Base-by-base conservation (phyloP, 1,139 yeast species). In the Pichia sp. region DNA sequence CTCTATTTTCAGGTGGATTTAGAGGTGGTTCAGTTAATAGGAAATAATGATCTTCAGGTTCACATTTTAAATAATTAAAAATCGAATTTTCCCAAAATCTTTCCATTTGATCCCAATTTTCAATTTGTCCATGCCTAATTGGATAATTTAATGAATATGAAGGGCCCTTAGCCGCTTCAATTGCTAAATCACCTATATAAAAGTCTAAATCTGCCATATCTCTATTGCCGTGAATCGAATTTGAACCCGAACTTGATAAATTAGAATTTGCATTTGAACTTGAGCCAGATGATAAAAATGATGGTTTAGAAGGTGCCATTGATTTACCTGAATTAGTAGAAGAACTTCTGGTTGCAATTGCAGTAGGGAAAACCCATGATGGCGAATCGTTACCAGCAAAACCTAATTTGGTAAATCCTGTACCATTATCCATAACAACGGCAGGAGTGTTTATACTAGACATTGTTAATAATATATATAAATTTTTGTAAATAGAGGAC, bases 51-150 rank as follows among this genome's bases (percentile, higher is more conserved):
- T 92, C 99, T 65, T 92, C 99, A 7, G 99, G 99, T 66, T 92
- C 98, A 64, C 97, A 89, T 66, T 97, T 80, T 59, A 92, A 75
- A 64, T 92, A 92, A 68, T 92, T 90, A 72, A 92, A 92, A 60
- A 92, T 90, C 37, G 96, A 87, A 60, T 86, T 86, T 63, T 92
- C 97, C 99, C 99, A 92, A 66, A 89, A 90, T 62, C 98, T 76
- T 66, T 92, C 99, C 99, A 92, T 92, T 63, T 92, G 97, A 68
- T 94, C 98, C 99, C 99, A 92, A 64, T 92, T 89, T 65, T 92
- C 98, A 54, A 92, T 83, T 69, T 92, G 98, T 24, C 99, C 99
- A 61, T 92, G 98, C 64, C 87, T 84, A 53, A 92, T 87, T 20
- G 99, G 99, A 60, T 92, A 92, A 52, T 80, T 79, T 51, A 94